Conservation (phyloP, 129 eudicot genomes). For the Tagetes patula region DNA sequence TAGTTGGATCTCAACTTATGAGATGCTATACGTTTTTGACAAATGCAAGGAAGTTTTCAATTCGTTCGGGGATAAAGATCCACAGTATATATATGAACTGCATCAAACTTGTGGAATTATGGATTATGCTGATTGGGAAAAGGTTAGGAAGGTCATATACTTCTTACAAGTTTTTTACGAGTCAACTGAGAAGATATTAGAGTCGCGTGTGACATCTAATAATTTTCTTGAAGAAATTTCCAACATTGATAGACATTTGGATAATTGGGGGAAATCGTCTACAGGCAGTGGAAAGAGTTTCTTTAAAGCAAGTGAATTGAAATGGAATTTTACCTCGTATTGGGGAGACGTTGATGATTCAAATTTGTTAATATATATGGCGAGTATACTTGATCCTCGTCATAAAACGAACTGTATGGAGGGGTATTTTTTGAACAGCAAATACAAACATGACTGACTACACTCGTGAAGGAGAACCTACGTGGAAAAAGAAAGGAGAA, state of each 20-base stretch:
- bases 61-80: not conserved
- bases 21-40: not conserved
- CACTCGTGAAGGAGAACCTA: not conserved
- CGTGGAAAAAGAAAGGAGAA: conserved; percentile 15
- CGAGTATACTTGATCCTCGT: conserved; percentile 21
- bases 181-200: not conserved
- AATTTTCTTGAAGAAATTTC: not conserved
- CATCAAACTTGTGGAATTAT: not conserved
- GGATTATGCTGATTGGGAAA: conserved; percentile 3
- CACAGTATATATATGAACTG: not conserved
- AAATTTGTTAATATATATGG: conserved; percentile 17
- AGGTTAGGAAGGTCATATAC: not conserved
- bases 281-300: not conserved
- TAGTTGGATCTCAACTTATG: conserved; percentile 3
- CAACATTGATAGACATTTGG: conserved; percentile 2
- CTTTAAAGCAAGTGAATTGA: not conserved
- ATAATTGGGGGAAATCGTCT: conserved; percentile 2
- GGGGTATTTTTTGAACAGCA: not conserved
- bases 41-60: not conserved
- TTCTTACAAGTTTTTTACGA: not conserved
- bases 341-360: conserved; percentile 26
- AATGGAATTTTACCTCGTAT: not conserved
- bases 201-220: conserved; percentile 9
- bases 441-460: conserved; percentile 22
- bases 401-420: not conserved